Evolutionary conservation across 2,329 filamentous ascomycete genomes (phyloP).

Genomic region (Tolypocladium album): DNA sequence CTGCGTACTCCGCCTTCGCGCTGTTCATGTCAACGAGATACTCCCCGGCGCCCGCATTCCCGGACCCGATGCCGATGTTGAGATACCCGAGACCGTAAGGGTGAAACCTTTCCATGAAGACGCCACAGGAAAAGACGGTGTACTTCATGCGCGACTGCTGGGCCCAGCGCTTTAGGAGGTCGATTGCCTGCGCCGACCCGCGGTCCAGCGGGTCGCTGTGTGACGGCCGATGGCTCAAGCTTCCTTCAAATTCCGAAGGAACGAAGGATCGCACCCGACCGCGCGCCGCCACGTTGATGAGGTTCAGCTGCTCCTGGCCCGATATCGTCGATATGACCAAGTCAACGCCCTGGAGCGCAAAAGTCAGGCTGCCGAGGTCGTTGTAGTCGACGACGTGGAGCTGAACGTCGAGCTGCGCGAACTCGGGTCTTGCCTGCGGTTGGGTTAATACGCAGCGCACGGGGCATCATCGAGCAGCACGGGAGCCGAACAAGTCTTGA

Average conservation of each 20-base stretch:
- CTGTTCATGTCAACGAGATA: slow-evolving; percentile 54
- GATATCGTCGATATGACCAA: slow-evolving; percentile 66
- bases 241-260: slow-evolving; percentile 66
- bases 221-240: slow-evolving; percentile 39
- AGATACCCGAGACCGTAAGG: slow-evolving; percentile 52
- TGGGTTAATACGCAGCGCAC: slow-evolving; percentile 9
- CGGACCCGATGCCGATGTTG: slow-evolving; percentile 46
- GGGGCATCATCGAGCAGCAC: background rate
- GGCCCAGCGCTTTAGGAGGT: slow-evolving; percentile 43
- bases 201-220: slow-evolving; percentile 49
- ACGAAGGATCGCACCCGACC: slow-evolving; percentile 59
- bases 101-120: slow-evolving; percentile 67
- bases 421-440: slow-evolving; percentile 39
- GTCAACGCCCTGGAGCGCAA: slow-evolving; percentile 60
- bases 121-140: slow-evolving; percentile 62
- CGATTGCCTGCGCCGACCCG: slow-evolving; percentile 44
- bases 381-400: slow-evolving; percentile 60
- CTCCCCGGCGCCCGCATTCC: slow-evolving; percentile 45
- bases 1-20: slow-evolving; percentile 49
- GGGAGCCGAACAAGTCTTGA: slow-evolving; percentile 36
- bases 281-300: slow-evolving; percentile 60
- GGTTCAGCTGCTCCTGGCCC: slow-evolving; percentile 53
- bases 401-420: slow-evolving; percentile 49
- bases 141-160: slow-evolving; percentile 46
- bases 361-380: slow-evolving; percentile 45